phyloP scores from a whole-genome alignment of 371 early-diverging fungal genomes.

The Mortierella sp. region DNA sequence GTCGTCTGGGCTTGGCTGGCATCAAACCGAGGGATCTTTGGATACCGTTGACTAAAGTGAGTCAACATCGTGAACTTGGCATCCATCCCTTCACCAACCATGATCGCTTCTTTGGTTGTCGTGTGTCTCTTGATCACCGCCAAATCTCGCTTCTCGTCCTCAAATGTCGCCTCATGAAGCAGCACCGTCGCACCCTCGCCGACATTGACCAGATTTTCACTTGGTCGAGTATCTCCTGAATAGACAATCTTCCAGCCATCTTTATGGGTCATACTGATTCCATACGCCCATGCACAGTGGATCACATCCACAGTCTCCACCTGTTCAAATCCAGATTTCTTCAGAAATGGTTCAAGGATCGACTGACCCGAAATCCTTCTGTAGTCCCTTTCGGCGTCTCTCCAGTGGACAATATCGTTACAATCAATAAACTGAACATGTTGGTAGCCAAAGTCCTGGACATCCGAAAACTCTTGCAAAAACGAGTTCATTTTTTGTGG shows the following conservation, averaged over 20 bases:
- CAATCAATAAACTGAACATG: constrained; percentile 59
- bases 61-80: constrained; percentile 90
- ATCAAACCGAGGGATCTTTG: constrained; percentile 74
- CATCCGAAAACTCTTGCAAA: constrained; percentile 75
- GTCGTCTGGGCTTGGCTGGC: constrained; percentile 52
- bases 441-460: constrained; percentile 69
- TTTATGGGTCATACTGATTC: constrained; percentile 72
- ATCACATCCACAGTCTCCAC: constrained; percentile 77
- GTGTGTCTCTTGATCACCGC: constrained; percentile 92
- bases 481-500: constrained; percentile 70
- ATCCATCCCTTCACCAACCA: constrained; percentile 82
- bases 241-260: constrained; percentile 81
- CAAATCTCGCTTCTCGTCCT: constrained; percentile 80
- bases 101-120: constrained; percentile 91
- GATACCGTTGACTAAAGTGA: constrained; percentile 98
- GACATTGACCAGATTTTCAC: constrained; percentile 73
- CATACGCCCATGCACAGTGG: constrained; percentile 87
- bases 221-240: constrained; percentile 98
- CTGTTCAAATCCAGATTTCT: constrained; percentile 58
- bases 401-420: constrained; percentile 55
- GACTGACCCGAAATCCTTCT: constrained; percentile 1
- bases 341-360: constrained; percentile 47
- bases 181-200: constrained; percentile 83
- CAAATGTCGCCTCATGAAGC: constrained; percentile 98
- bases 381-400: constrained; percentile 4